phyloP scores from a whole-genome alignment of 371 early-diverging fungal species.

The Zychaea mexicana region DNA sequence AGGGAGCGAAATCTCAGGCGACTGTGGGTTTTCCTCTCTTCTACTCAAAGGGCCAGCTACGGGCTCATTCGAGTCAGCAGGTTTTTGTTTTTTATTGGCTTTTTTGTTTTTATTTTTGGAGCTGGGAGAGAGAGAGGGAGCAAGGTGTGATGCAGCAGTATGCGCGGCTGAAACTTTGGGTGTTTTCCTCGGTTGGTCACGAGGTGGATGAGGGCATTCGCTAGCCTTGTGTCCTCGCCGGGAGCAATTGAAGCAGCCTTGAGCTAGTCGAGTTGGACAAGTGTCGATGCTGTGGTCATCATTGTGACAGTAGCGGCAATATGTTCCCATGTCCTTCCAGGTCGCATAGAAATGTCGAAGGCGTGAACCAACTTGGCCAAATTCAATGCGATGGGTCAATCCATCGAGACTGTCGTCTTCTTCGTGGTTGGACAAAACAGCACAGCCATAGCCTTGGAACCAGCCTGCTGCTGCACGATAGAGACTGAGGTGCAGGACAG shows the following conservation, averaged over 20 bases:
- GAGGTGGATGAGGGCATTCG: not conserved
- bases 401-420: not conserved
- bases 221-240: not conserved
- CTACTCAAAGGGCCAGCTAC: no score
- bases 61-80: no score
- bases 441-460: conserved; percentile 2
- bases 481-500: not conserved
- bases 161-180: no score
- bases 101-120: no score
- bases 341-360: not conserved
- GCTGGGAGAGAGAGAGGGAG: no score
- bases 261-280: not conserved
- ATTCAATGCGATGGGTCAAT: not conserved
- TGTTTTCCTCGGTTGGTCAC: no score
- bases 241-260: not conserved
- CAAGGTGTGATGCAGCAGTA: no score
- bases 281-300: not conserved
- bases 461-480: not conserved
- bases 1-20: no score
- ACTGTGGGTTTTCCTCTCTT: not conserved
- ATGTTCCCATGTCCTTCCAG: conserved; percentile 1
- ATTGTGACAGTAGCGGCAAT: not conserved
- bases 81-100: no score
- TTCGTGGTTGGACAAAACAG: not conserved
- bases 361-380: not conserved